Percentiles rank a stretch among this genome's conserved stretches.
phyloP scores from a whole-genome alignment of 2,329 filamentous ascomycete genomes.

The Pseudogymnoascus sp. region DNA sequence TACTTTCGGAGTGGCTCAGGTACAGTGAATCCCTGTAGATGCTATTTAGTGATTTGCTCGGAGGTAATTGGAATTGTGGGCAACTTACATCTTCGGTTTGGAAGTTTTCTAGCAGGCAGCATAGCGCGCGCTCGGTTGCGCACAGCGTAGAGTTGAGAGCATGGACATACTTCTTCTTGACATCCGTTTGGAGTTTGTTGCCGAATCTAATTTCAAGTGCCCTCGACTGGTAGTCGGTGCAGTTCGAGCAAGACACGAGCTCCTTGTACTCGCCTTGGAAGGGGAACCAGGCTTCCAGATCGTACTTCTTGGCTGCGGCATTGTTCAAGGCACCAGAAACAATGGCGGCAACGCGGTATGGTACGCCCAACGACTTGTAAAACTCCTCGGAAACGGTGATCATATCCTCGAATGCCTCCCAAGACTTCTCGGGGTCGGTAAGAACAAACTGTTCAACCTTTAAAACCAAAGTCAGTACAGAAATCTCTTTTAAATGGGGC shows the following conservation, averaged over 20 bases:
- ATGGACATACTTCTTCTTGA: conserved; percentile 90
- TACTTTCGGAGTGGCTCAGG: conserved; percentile 82
- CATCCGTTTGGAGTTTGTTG: conserved; percentile 74
- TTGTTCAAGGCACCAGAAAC: conserved; percentile 95
- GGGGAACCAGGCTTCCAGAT: conserved; percentile 93
- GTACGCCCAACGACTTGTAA: conserved; percentile 80
- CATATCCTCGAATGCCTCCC: conserved; percentile 92
- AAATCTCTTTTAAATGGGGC: neutral
- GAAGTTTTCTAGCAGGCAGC: conserved; percentile 94
- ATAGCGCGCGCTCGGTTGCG: conserved; percentile 85
- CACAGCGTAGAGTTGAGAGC: conserved; percentile 83
- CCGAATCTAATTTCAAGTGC: conserved; percentile 90
- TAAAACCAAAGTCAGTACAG: conserved; percentile 21
- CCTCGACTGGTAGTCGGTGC: conserved; percentile 93
- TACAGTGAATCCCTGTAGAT: conserved; percentile 59
- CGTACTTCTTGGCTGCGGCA: conserved; percentile 83
- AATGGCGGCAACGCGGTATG: conserved; percentile 87
- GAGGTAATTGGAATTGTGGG: neutral
- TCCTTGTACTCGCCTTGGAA: conserved; percentile 98
- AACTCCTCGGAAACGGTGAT: conserved; percentile 87
- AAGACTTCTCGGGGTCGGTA: conserved; percentile 81
- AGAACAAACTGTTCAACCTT: conserved; percentile 71
- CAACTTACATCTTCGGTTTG: conserved; percentile 70
- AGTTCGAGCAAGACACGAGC: conserved; percentile 95
- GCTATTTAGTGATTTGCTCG: conserved; percentile 17